Evolutionary conservation across 1,284 basidiomycete species (phyloP).

Genomic region (Moesziomyces sp.): DNA sequence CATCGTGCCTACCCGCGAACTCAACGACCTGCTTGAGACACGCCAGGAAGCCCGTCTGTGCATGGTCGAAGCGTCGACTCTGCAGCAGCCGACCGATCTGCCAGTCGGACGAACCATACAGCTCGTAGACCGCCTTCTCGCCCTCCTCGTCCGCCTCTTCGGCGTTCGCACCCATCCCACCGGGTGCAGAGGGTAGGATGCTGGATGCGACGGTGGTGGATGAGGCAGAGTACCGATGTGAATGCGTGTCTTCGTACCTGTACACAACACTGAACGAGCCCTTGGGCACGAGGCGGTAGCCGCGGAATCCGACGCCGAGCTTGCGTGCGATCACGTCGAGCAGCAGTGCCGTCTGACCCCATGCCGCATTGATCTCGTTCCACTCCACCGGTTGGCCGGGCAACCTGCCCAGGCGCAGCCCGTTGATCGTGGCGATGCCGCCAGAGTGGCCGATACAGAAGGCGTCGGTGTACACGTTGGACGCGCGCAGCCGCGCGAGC

Average conservation of each 20-base stretch:
- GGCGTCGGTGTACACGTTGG: constrained; percentile 98
- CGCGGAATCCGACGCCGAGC: constrained; percentile 32
- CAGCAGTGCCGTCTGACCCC: constrained; percentile 93
- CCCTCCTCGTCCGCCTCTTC: constrained; percentile 7
- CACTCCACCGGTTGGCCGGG: constrained; percentile 81
- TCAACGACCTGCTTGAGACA: constrained; percentile 91
- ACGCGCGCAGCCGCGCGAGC: constrained; percentile 85
- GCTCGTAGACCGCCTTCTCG: constrained; percentile 53
- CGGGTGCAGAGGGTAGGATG: neutral
- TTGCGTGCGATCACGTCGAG: constrained; percentile 78
- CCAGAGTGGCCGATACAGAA: constrained; percentile 97
- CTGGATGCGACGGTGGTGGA: constrained; percentile 6
- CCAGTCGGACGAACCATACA: constrained; percentile 71
- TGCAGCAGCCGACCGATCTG: constrained; percentile 87
- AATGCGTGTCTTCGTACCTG: constrained; percentile 25
- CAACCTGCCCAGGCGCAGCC: constrained; percentile 86
- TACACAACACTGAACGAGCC: constrained; percentile 54
- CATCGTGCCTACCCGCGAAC: constrained; percentile 77
- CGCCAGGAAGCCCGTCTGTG: constrained; percentile 94
- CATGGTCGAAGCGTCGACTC: constrained; percentile 93
- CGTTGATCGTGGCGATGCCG: constrained; percentile 92
- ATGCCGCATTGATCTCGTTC: constrained; percentile 98
- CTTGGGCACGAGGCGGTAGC: constrained; percentile 53
- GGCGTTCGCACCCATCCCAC: neutral
- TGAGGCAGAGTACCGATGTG: constrained; percentile 15